Base-by-base conservation (phyloP, 2,329 filamentous ascomycete genomes). In the Didymella keratinophila region DNA sequence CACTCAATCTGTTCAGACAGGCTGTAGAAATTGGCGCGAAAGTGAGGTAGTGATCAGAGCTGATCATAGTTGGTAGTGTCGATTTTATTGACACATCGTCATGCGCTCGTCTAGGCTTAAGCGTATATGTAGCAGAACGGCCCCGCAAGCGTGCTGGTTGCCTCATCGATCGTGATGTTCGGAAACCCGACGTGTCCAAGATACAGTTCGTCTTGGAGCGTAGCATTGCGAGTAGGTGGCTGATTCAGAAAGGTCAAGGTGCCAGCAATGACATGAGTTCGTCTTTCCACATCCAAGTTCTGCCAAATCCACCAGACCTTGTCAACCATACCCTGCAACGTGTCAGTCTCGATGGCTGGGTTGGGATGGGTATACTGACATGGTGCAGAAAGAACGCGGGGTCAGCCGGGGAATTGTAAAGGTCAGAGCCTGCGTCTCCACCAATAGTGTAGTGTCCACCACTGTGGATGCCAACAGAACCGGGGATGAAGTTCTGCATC, bases 231-330 rank as follows among this genome's bases (percentile, higher is more conserved):
- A 7, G 44, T 60, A 11, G 58, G 65, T 3, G 64, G 64, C 2
- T 59, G 54, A 45, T 78, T 78, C 43, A 78, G 63, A 16, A 81
- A 76, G 0, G 80, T 81, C 4, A 70, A 72, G 8, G 79, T 81
- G 5, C 80, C 80, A 23, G 68, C 70, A 52, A 83, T 77, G 32
- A 67, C 65, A 54, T 72, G 65, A 42, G 71, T 71, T 8, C 80
- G 71, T 20, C 69, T 68, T 46, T 69, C 59, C 42, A 70, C 60
- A 46, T 81, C 71, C 23, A 77, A 66, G 51, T 76, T 78, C 68
- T 83, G 80, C 81, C 81, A 83, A n/a, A 78, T 78, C 76, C 76
- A 79, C 75, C 76, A 83, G 2, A 76, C 63, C 4, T 78, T 72
- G 62, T 83, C 81, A 32, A 83, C 76, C 67, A 78, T 75, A 4